Percentiles rank a stretch among this genome's conserved stretches.
Evolutionary conservation across 441 rosid species (phyloP).

Genomic region (Brassica balearica): DNA sequence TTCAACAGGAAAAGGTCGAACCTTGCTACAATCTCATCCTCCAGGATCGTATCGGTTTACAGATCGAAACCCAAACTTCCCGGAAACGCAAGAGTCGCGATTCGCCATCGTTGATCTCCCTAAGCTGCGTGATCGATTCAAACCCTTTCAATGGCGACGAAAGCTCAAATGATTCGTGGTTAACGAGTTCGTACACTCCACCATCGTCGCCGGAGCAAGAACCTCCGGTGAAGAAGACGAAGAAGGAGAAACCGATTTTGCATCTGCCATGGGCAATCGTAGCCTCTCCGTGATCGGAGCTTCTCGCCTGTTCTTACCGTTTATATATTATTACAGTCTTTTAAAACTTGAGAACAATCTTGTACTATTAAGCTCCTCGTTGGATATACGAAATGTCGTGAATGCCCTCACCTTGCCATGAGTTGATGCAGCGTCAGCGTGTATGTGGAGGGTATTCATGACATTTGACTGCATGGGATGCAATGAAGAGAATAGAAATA

Average conservation of each 20-base stretch:
- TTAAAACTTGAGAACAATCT: constrained; percentile 13
- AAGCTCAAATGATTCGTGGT: constrained; percentile 65
- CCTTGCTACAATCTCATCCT: constrained; percentile 59
- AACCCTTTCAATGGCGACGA: constrained; percentile 54
- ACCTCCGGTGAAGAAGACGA: constrained; percentile 63
- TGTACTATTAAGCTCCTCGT: constrained; percentile 28
- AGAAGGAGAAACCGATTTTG: constrained; percentile 32
- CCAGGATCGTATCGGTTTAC: constrained; percentile 35
- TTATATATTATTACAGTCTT: neutral
- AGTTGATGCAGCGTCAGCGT: neutral
- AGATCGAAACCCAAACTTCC: constrained; percentile 10
- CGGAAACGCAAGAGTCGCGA: constrained; percentile 59
- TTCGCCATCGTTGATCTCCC: constrained; percentile 47
- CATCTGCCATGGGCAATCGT: constrained; percentile 47
- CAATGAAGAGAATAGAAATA: constrained; percentile 28
- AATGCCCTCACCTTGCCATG: constrained; percentile 36
- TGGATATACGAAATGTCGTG: constrained; percentile 48
- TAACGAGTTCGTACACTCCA: constrained; percentile 39
- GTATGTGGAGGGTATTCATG: constrained; percentile 50
- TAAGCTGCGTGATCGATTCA: constrained; percentile 71
- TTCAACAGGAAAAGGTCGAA: constrained; percentile 62
- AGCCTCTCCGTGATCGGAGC: constrained; percentile 49
- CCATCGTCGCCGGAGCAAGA: constrained; percentile 24
- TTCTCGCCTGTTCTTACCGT: constrained; percentile 10
- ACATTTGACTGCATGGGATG: constrained; percentile 49